phyloP scores from a whole-genome alignment of 768 basidiomycete genomes.

The Trametes elegans region DNA sequence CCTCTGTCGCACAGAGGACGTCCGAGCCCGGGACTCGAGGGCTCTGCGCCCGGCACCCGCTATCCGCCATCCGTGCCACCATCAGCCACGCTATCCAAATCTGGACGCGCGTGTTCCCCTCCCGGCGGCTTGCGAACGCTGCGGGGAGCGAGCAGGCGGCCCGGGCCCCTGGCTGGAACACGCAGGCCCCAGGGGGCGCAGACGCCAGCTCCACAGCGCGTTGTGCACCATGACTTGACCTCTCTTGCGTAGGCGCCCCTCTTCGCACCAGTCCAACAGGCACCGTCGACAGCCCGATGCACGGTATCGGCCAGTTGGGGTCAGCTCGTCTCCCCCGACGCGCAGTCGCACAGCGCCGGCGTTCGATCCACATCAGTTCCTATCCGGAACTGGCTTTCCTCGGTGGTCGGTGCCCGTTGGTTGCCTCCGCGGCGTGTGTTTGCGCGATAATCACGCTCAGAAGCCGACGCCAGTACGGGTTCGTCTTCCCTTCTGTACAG shows the following conservation, averaged over 20 bases:
- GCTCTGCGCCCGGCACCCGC: slow-evolving; percentile 3
- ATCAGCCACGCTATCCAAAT: slow-evolving; percentile 6
- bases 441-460: slow-evolving; percentile 1
- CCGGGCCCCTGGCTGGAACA: background rate
- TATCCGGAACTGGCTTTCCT: background rate
- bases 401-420: background rate
- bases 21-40: background rate
- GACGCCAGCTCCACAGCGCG: background rate
- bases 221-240: background rate
- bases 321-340: background rate
- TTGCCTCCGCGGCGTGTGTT: background rate
- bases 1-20: background rate
- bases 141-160: too few relatives aligned
- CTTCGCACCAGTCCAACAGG: background rate
- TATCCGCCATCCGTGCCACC: slow-evolving; percentile 9
- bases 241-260: background rate
- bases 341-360: background rate
- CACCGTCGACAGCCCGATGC: background rate
- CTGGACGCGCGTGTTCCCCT: background rate
- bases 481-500: background rate
- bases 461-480: slow-evolving; percentile 1
- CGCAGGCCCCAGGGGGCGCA: too few relatives aligned
- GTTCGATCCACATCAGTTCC: background rate
- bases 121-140: background rate
- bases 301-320: background rate